These are phyloP conservation scores for Pythium vanterpoolii DNA, from an alignment of 352 stramenopile species.

Conservation along the genomic window DNA sequence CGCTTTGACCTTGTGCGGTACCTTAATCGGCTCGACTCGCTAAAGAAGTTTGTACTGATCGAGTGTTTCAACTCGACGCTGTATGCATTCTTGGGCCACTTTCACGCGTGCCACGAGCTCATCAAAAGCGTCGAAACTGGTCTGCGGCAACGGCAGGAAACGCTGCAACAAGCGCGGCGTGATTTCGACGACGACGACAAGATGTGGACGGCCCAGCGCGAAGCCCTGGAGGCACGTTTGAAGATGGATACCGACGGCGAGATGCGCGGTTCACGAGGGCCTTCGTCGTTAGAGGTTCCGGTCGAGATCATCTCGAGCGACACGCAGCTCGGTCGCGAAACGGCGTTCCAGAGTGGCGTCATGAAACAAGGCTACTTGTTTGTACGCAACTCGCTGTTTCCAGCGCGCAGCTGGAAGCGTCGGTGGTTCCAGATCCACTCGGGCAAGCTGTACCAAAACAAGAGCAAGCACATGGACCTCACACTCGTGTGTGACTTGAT, in stretches of 20 bases:
- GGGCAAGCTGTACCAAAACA: slow-evolving; percentile 80
- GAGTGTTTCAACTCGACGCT: slow-evolving; percentile 85
- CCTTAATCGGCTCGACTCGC: slow-evolving; percentile 76
- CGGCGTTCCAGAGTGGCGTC: slow-evolving; percentile 28
- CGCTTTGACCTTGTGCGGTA: slow-evolving; percentile 84
- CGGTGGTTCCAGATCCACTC: slow-evolving; percentile 87
- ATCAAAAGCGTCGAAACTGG: slow-evolving; percentile 73
- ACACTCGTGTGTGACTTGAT: slow-evolving; percentile 80
- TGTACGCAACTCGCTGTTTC: slow-evolving; percentile 82
- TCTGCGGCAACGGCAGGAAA: slow-evolving; percentile 63
- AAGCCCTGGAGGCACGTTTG: slow-evolving; percentile 54
- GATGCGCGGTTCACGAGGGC: slow-evolving; percentile 22
- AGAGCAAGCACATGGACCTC: slow-evolving; percentile 75
- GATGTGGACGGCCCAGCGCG: slow-evolving; percentile 73
- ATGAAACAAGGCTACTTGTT: slow-evolving; percentile 86
- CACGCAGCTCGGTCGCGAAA: slow-evolving; percentile 50
- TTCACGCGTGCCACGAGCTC: slow-evolving; percentile 78
- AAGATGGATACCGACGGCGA: slow-evolving; percentile 46
- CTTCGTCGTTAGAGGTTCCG: slow-evolving; percentile 53
- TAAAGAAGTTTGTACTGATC: slow-evolving; percentile 83
- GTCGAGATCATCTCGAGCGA: slow-evolving; percentile 77
- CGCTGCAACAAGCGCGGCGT: slow-evolving; percentile 54
- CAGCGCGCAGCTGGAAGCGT: slow-evolving; percentile 79
- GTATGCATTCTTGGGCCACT: slow-evolving; percentile 78
- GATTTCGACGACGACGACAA: slow-evolving; percentile 72